Evolutionary conservation across 495 filamentous ascomycete genomes (phyloP), one percentile per base, ranked within the genome.

Genomic region (Ascobolus immersus): DNA sequence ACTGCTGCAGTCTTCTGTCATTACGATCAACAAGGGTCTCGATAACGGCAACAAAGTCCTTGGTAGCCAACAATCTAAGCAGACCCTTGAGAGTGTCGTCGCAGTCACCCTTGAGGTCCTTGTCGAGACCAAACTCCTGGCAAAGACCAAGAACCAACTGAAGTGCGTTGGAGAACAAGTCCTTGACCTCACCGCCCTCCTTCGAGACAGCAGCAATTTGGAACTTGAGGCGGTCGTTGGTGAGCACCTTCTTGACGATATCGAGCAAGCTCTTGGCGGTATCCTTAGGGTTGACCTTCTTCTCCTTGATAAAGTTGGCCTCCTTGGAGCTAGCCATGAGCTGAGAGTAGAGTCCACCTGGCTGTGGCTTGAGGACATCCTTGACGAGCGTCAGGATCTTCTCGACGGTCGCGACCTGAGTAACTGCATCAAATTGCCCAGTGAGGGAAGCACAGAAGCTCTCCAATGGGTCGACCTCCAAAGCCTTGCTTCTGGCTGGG

Each of bases 21-120:
- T 71, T 67, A 12, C 70, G 65, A 35, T 72, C 62, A 14, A 92
- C 64, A 21, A 96, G 56, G 12, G 65, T 61, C 39, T 82, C 74
- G 27, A 84, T 71, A 13, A 77, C 75, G 44, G 74, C 71, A 43
- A 91, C 67, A 54, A 93, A 79, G 52, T 90, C 77, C 23, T 66
- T 59, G 5, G 75, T 77, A 3, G 80, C 79, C 28, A 91, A 58
- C 11, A 89, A 64, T 31, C 73, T 66, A 12, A 96, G 61, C 4
- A 86, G 56, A 19, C 71, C 64, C 19, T 73, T 64, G 31, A 93
- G 58, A 4, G 77, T 64, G n/a, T 12, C 31, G 5, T 35, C 28
- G 32, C 35, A 10, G 21, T 77, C 67, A 20, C 62, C 65, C 43
- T 70, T 72, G 24, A 65, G 59, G 43, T 61, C 64, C 49, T 67